Evolutionary conservation across 2,329 filamentous ascomycete species (phyloP), one percentile per base, ranked within the genome.

Genomic region (Cladosporium sp.): DNA sequence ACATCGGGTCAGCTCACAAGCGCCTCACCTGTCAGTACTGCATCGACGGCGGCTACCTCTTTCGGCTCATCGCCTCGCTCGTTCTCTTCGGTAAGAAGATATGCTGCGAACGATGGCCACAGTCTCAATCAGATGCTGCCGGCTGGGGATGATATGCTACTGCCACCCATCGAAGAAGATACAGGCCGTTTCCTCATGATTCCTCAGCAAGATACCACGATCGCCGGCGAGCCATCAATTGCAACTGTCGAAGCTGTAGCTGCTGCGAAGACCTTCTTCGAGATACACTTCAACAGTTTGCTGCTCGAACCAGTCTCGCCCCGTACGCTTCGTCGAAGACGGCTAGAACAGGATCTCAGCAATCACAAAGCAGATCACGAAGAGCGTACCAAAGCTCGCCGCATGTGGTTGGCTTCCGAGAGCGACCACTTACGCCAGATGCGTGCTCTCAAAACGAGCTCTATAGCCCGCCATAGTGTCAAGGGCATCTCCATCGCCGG

Each of bases 221-320:
- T 70, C 34, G 59, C 69, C n/a, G 26, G 44, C 65, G 70, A 69
- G 57, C 79, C 80, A n/a, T 80, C 81, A 1, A 69, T 83, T 26
- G 68, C 75, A 12, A 96, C 93, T 0, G 89, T 92, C 0, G 94
- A 98, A 79, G 88, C 86, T 67, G 87, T 89, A 2, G 88, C 92
- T 0, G 90, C 92, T 0, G 90, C 92, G 52, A 97, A 96, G 76
- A 87, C 96, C 24, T 96, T 88, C 72, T 84, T 98, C 11, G 95
- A 98, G 77, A 92, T 88, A 0, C 87, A 93, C 72, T 97, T 91
- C 80, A 90, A 93, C 71, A 82, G 87, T n/a, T 77, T 92, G 8
- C 81, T 92, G 2, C 79, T 80, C 4, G 82, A 81, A 30, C 64
- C 74, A 2, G 80, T 81, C 1, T 86, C 84, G 4, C 83, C 88